Percentiles rank a stretch among this genome's conserved stretches.
phyloP scores from a whole-genome alignment of 2,329 filamentous ascomycete genomes.

The Epichloe scottii region DNA sequence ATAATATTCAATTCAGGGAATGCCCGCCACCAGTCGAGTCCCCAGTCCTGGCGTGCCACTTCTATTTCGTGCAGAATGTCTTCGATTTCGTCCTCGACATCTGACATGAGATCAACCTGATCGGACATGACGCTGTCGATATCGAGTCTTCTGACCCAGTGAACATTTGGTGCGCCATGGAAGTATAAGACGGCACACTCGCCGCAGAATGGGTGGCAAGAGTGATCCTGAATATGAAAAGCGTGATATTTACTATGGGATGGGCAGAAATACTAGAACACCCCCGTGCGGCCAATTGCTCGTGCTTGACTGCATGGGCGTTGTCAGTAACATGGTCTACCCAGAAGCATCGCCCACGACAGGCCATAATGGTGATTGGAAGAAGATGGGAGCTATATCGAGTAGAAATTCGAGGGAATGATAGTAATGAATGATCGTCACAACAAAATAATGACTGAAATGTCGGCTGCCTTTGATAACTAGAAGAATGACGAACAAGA shows the following conservation, averaged over 20 bases:
- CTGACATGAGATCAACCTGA: not conserved
- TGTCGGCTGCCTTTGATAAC: not conserved
- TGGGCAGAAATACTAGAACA: slow-evolving; percentile 19
- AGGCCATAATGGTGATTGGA: slow-evolving; percentile 9
- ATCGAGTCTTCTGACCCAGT: slow-evolving; percentile 14
- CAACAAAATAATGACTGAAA: not conserved
- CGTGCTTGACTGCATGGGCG: slow-evolving; percentile 11
- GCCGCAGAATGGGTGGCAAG: slow-evolving; percentile 19
- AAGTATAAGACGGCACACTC: slow-evolving; percentile 22
- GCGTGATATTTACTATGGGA: slow-evolving; percentile 17
- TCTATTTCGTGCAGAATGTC: slow-evolving; percentile 3
- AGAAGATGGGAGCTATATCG: not conserved
- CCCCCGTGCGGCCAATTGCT: slow-evolving; percentile 5
- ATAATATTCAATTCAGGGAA: not conserved
- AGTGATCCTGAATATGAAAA: slow-evolving; percentile 7
- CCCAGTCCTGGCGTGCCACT: not conserved
- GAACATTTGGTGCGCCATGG: slow-evolving; percentile 3
- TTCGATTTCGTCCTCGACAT: slow-evolving; percentile 1
- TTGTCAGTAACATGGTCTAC: not conserved
- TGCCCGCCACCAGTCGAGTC: not conserved
- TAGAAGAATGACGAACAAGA: not conserved
- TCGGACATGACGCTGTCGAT: slow-evolving; percentile 2
- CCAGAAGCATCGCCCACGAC: slow-evolving; percentile 15
- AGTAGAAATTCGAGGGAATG: not conserved
- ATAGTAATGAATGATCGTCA: not conserved